Base-by-base conservation (phyloP, 2,329 filamentous ascomycete genomes). In the Emergomyces orientalis region DNA sequence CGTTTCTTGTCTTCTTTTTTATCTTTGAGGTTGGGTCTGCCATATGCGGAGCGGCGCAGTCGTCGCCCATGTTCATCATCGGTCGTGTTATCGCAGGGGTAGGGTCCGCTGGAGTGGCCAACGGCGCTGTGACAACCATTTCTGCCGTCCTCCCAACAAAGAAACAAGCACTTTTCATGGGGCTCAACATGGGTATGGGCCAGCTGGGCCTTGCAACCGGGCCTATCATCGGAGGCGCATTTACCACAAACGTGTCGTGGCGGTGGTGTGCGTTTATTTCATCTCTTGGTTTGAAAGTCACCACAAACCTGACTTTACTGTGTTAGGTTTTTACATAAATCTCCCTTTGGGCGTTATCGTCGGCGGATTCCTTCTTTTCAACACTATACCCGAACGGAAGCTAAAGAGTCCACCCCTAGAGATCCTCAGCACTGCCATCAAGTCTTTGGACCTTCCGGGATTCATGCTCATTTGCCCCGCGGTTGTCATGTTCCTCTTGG, bases 171-270 rank as follows among this genome's bases (percentile, higher is more conserved):
- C 54, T 64, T 43, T 66, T 66, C 14, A 67, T 67, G 60, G 65
- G 63, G 1, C n/a, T 69, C 19, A 68, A 66, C 52, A 68, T 56
- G 52, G 52, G 52, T 7, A 61, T 67, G 11, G 61, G 68, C 1
- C 72, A 75, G 41, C 63, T 77, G 11, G 76, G 76, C 3, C 64
- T 73, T 11, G 73, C 75, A 1, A 49, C 69, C 25, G 78, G 77
- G 0, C 78, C 78, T 0, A 63, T 80, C 3, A 64, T 80, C 17
- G 78, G 78, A 7, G 78, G 78, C 17, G 74, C 69, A 2, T 70
- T 80, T 17, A 79, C 78, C 0, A 66, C 75, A 43, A 68, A 73
- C 25, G 69, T 69, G 0, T 70, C 70, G 1, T 80, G 78, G 77
- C 69, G 76, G 43, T 78, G 75, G 75, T 77, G 73, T 74, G 68